Evolutionary conservation across 768 basidiomycete genomes (phyloP), one percentile per base, ranked within the genome.

Genomic region (Astraeus odoratus): DNA sequence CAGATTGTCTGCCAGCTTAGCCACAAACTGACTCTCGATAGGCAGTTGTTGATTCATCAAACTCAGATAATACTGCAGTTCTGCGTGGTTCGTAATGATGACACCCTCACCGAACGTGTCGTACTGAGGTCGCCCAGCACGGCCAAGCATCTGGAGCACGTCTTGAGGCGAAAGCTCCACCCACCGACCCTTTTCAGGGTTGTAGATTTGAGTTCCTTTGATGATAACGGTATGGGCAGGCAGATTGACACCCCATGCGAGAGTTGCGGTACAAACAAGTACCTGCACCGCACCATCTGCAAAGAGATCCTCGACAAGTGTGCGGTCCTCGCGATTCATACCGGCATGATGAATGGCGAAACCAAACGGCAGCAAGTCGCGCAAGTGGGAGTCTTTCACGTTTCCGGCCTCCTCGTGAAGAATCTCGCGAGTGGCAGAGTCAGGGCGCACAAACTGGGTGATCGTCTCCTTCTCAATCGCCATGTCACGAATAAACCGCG

Each of bases 181-280:
- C 96, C 96, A 99, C 4, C 88, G 81, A 16, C 96, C 96, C 67
- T 98, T 96, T 67, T 96, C 94, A 0, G 96, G 96, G 64, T 96
- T 97, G 68, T 98, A 99, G 50, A 98, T 94, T 67, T 98, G 94
- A 0, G 96, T 98, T n/a, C 96, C 96, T 63, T 98, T 99, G 74
- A 99, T 97, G 69, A 98, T 92, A 67, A 97, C 95, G 7, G 91
- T 86, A 52, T 98, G 96, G 1, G 94, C 95, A 3, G 96, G 96
- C 0, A 98, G 70, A 60, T 99, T 99, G 67, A 99, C 95, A 70
- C 95, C 96, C 96, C 96, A 99, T 1, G 96, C 96, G 29, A 99
- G 82, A 2, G 95, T 98, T 4, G 96, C 96, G 0, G 96, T 99
- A 61, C 91, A 96, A 35, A 96, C 91, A 20, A 99, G 73, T 0